Evolutionary conservation across 2,329 filamentous ascomycete species (phyloP), one percentile per base, ranked within the genome.

Genomic region (Dendryphion nanum): DNA sequence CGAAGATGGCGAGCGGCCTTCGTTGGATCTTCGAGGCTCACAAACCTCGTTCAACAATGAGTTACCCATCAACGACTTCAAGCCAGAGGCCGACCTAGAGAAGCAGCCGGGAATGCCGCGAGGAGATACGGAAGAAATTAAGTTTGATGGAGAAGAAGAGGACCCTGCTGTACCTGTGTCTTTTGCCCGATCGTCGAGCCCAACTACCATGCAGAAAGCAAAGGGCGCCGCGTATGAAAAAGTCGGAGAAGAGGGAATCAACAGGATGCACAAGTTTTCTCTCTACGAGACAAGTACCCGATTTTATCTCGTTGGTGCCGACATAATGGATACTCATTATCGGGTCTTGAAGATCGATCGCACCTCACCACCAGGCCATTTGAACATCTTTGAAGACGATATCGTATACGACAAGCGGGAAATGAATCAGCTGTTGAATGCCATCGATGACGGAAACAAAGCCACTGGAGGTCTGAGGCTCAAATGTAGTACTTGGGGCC

Each of bases 311-410:
- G 89, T 97, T 14, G 93, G 93, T 12, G 86, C 87, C 35, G 93
- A 98, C 61, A 81, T 95, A 39, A 83, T 89, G 51, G 93, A 97
- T 64, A 85, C 81, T 55, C 82, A 86, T 18, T 97, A 93, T 66
- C 83, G 90, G 35, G 89, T 98, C 40, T 71, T 98, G 59, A 96
- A 97, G 66, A 94, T 98, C 53, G 91, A 97, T 62, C 82, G 93
- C 31, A 95, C 88, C 4, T 83, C 84, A 18, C 86, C 90, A 50
- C 78, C 77, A 58, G 86, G 75, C 48, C 87, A 91, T 56, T 72
- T 97, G 44, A 86, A 78, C 54, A 83, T 98, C 52, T 86, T 85
- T 12, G 93, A 98, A 64, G 93, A 98, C 71, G 93, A 94, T 58
- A 95, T 91, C 51, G 80, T 96, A 4, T 98, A 98, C 67, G 89